phyloP scores from a whole-genome alignment of 2,329 filamentous ascomycete genomes.

The Cordyceps javanica region DNA sequence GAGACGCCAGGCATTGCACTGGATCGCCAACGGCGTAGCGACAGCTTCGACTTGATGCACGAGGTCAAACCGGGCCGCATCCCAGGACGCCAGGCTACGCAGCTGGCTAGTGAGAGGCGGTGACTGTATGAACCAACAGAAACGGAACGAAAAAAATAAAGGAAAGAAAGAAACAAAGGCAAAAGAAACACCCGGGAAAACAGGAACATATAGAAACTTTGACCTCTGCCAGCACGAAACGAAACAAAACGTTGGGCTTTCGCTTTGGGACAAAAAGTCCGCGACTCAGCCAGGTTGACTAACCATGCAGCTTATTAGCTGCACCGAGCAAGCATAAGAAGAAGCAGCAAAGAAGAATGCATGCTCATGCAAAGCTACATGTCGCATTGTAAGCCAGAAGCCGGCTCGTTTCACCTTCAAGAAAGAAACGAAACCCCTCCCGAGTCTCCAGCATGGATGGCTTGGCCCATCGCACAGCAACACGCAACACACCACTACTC shows the following conservation, averaged over 20 bases:
- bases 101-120: conserved; percentile 4
- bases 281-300: not conserved
- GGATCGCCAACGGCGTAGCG: conserved; percentile 12
- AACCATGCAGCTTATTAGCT: not conserved
- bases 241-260: not conserved
- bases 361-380: not conserved
- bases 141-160: not conserved
- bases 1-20: conserved; percentile 8
- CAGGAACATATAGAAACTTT: too few species aligned
- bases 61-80: conserved; percentile 41
- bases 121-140: not conserved
- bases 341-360: not conserved
- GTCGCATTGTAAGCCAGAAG: not conserved
- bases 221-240: not conserved
- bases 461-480: not conserved
- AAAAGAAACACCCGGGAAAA: not conserved
- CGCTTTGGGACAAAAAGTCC: not conserved
- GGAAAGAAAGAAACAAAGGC: not conserved
- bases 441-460: not conserved
- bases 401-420: not conserved
- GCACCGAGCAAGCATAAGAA: not conserved
- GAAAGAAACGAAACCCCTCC: not conserved
- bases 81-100: not conserved
- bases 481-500: not conserved
- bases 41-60: conserved; percentile 35